Percentiles rank a stretch among this genome's conserved stretches.
phyloP scores from a whole-genome alignment of 495 filamentous ascomycete genomes.

The Aspergillus cavernicola region DNA sequence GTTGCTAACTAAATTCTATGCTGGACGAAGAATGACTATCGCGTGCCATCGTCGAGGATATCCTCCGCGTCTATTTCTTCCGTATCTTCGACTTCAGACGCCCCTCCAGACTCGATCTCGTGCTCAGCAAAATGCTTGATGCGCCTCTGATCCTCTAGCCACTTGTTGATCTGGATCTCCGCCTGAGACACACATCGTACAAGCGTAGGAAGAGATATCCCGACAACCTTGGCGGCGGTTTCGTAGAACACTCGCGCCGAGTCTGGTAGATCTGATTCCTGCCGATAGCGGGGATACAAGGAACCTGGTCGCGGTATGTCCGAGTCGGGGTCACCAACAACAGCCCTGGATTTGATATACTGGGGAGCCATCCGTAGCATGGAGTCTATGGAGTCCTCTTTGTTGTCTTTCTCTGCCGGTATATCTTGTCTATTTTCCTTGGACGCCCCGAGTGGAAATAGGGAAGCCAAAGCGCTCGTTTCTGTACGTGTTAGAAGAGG shows the following conservation, averaged over 20 bases:
- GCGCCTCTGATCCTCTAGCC: conserved; percentile 35
- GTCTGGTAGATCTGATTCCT: conserved; percentile 52
- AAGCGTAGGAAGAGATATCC: conserved; percentile 45
- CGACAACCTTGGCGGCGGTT: conserved; percentile 47
- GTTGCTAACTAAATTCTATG: too few relatives aligned
- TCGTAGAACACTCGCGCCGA: conserved; percentile 53
- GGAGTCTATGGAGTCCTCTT: conserved; percentile 27
- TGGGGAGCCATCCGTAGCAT: conserved; percentile 39
- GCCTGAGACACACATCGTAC: conserved; percentile 44
- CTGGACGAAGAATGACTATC: neutral
- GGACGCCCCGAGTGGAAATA: conserved; percentile 46
- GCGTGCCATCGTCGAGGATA: conserved; percentile 17
- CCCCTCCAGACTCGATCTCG: conserved; percentile 13
- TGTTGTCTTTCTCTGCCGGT: conserved; percentile 11
- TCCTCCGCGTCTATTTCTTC: conserved; percentile 27
- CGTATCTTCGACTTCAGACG: conserved; percentile 22
- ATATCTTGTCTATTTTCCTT: conserved; percentile 11
- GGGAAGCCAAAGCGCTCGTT: conserved; percentile 40
- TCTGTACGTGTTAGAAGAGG: conserved; percentile 9
- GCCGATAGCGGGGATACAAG: conserved; percentile 55
- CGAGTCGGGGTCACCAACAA: conserved; percentile 27
- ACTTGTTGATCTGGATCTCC: conserved; percentile 42
- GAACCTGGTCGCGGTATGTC: conserved; percentile 47
- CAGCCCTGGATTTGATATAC: conserved; percentile 28
- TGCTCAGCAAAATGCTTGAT: conserved; percentile 25